Evolutionary conservation across 495 filamentous ascomycete genomes (phyloP).

Genomic region (Penicillium fimorum): DNA sequence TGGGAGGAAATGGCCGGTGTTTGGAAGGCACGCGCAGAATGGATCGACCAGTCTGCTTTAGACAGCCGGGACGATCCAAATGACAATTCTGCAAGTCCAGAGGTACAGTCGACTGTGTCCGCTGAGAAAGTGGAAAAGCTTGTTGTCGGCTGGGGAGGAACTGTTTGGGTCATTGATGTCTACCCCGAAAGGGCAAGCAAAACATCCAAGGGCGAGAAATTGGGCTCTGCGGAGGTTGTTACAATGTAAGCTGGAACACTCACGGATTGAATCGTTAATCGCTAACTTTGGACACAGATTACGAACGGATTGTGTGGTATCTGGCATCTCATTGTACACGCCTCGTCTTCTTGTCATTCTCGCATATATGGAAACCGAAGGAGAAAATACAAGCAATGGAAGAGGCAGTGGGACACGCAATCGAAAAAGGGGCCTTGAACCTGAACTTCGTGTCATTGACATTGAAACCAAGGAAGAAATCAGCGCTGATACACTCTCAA

Average conservation of each 20-base stretch:
- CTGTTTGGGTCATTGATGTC: conserved; percentile 92
- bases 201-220: conserved; percentile 65
- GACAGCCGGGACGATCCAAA: conserved; percentile 56
- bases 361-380: conserved; percentile 78
- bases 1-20: conserved; percentile 96
- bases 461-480: conserved; percentile 74
- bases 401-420: conserved; percentile 55
- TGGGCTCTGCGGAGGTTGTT: conserved; percentile 81
- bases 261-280: background rate
- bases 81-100: conserved; percentile 26
- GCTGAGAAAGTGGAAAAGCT: conserved; percentile 65
- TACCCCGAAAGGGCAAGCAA: conserved; percentile 74
- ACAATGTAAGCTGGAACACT: conserved; percentile 68
- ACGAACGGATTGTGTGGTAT: conserved; percentile 93
- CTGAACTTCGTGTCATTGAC: conserved; percentile 88
- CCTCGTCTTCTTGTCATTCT: conserved; percentile 85
- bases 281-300: conserved; percentile 53
- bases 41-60: conserved; percentile 79
- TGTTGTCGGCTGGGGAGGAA: conserved; percentile 91
- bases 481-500: conserved; percentile 75
- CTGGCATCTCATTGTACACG: conserved; percentile 94
- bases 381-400: conserved; percentile 39
- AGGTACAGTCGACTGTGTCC: conserved; percentile 22
- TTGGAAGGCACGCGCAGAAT: conserved; percentile 88
- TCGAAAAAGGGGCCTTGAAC: conserved; percentile 71